Evolutionary conservation across 2,329 filamentous ascomycete genomes (phyloP).

Genomic region (Arthroderma sp.): DNA sequence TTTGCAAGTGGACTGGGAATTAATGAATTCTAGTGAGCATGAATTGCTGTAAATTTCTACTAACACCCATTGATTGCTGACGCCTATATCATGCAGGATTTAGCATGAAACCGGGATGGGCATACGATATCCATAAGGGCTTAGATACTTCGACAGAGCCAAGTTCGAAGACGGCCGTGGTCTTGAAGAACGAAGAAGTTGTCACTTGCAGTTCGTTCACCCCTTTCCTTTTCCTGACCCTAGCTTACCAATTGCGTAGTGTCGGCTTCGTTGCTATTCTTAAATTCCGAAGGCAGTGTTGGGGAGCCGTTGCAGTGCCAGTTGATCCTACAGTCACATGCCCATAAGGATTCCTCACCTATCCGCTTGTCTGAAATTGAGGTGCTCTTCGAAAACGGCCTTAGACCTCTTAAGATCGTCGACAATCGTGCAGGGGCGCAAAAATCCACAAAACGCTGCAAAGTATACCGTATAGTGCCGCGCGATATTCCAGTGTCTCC

Average conservation of each 20-base stretch:
- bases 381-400: constrained; percentile 40
- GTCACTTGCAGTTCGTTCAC: constrained; percentile 33
- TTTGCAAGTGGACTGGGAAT: constrained; percentile 45
- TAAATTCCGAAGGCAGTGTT: constrained; percentile 43
- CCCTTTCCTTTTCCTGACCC: too few species aligned
- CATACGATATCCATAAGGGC: constrained; percentile 36
- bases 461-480: constrained; percentile 6
- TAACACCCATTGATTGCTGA: background rate
- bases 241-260: constrained; percentile 22
- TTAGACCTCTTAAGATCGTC: constrained; percentile 31
- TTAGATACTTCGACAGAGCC: constrained; percentile 25
- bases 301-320: constrained; percentile 46
- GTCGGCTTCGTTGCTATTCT: constrained; percentile 40
- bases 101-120: constrained; percentile 20
- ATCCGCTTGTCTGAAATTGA: constrained; percentile 37
- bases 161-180: constrained; percentile 31
- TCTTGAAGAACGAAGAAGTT: constrained; percentile 35
- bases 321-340: constrained; percentile 38
- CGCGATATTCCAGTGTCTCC: constrained; percentile 11
- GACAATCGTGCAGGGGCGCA: constrained; percentile 14
- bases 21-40: constrained; percentile 28
- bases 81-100: constrained; percentile 19
- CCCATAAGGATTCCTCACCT: constrained; percentile 32
- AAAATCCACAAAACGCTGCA: constrained; percentile 2
- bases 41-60: background rate